Percentiles rank a stretch among this genome's conserved stretches.
phyloP scores from a whole-genome alignment of 169 alveolate species.

The Cryptosporidium sp. region DNA sequence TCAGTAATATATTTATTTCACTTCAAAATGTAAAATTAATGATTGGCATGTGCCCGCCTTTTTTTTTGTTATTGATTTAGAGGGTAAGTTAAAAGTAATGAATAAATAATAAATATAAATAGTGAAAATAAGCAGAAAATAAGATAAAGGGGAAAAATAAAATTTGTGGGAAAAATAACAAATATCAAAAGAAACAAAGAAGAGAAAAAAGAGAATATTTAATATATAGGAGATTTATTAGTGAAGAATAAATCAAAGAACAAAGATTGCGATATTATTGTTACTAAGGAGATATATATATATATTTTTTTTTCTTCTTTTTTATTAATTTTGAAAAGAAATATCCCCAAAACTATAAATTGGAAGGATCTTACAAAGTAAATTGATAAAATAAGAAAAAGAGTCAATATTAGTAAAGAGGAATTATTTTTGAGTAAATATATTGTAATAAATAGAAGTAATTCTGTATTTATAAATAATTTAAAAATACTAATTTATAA shows the following conservation, averaged over 20 bases:
- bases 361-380: neutral
- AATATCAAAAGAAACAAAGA: neutral
- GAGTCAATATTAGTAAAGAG: neutral
- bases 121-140: neutral
- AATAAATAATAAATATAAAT: too few species aligned
- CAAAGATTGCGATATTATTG: neutral
- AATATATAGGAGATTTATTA: neutral
- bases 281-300: neutral
- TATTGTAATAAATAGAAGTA: neutral
- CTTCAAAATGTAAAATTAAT: neutral
- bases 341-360: neutral
- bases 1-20: too few species aligned
- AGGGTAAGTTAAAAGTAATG: neutral
- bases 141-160: neutral
- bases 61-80: neutral
- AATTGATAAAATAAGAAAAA: neutral
- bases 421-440: neutral
- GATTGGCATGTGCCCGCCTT: slow-evolving; percentile 8
- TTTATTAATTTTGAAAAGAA: too few species aligned
- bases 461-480: neutral
- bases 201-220: neutral
- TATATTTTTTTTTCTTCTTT: too few species aligned
- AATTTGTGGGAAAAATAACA: neutral
- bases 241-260: neutral
- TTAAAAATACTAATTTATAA: neutral